A percentile compares a stretch with the other conserved stretches of the same genome.
phyloP scores from a whole-genome alignment of 75 land plant genomes.

The Selaginella tamariscina region DNA sequence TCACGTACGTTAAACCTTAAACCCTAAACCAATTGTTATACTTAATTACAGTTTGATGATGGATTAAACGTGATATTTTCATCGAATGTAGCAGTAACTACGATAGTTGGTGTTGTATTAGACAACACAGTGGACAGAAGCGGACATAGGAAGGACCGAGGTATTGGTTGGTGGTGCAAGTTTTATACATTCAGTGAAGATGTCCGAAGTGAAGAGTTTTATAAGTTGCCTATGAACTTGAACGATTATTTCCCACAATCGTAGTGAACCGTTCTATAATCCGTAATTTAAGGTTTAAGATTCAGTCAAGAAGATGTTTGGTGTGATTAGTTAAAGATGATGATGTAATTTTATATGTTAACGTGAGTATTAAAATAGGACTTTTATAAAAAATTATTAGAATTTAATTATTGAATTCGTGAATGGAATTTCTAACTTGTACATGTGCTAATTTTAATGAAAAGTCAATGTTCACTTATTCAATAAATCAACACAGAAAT shows the following conservation, averaged over 20 bases:
- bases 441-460: too few species aligned
- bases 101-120: constrained; percentile 46
- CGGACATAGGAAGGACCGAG: constrained; percentile 49
- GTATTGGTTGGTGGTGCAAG: constrained; percentile 75
- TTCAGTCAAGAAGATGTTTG: neutral
- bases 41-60: constrained; percentile 69
- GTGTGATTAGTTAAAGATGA: too few species aligned
- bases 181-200: constrained; percentile 55
- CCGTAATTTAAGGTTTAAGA: too few species aligned
- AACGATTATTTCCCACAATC: constrained; percentile 82
- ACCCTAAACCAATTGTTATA: neutral
- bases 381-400: too few species aligned
- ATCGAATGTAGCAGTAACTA: constrained; percentile 59
- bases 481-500: too few species aligned
- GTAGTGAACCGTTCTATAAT: too few species aligned
- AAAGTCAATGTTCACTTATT: too few species aligned
- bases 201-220: constrained; percentile 77
- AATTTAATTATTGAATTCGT: too few species aligned
- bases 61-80: constrained; percentile 68
- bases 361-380: too few species aligned
- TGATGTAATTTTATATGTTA: too few species aligned
- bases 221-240: constrained; percentile 65
- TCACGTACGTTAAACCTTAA: neutral
- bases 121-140: constrained; percentile 34
- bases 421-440: too few species aligned